These are phyloP conservation scores for Cladosporium cucumerinum DNA, from an alignment of 2,329 filamentous ascomycete species.

Conservation along the genomic window DNA sequence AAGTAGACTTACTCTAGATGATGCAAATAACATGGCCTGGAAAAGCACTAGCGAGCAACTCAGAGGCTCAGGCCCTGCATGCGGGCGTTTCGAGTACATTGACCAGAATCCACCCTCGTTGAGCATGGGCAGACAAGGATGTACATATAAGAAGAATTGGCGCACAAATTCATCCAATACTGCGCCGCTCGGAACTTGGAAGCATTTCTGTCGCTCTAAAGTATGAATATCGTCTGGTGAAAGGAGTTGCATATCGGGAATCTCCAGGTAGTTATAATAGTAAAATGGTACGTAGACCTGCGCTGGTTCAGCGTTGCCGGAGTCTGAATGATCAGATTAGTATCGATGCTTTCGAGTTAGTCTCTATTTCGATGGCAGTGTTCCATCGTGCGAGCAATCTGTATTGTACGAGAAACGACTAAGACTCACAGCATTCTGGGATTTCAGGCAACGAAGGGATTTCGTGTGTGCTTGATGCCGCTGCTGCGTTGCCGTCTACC, in stretches of 20 bases:
- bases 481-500: neutral
- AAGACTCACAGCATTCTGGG: neutral
- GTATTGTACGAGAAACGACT: neutral
- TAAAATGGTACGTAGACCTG: neutral
- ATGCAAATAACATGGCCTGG: neutral
- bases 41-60: neutral
- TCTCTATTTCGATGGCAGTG: neutral
- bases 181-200: neutral
- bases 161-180: neutral
- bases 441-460: neutral
- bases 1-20: neutral
- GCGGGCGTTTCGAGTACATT: neutral
- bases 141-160: neutral
- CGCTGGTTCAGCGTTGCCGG: neutral
- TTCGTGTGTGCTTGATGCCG: neutral
- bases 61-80: neutral
- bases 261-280: neutral
- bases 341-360: neutral
- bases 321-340: neutral
- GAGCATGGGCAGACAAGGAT: neutral
- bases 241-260: neutral
- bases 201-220: neutral
- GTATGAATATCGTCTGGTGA: neutral
- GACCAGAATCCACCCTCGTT: neutral
- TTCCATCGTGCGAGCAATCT: neutral